Conservation (phyloP, 108 stramenopile species). For the Conticribra guillardii region DNA sequence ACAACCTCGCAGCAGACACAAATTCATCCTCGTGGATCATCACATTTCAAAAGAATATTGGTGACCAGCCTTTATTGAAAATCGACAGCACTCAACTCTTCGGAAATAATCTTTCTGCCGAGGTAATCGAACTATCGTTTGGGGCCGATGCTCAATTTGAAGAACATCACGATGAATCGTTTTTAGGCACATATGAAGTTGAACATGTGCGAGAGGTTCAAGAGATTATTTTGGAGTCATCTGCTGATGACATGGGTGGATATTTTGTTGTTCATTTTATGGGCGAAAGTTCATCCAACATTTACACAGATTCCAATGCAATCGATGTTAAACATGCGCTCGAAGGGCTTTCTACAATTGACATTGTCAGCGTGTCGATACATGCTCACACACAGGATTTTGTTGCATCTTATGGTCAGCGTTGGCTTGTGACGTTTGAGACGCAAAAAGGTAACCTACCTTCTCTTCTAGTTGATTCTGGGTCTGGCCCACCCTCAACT, state of each 20-base stretch:
- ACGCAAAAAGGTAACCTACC: slow-evolving; percentile 39
- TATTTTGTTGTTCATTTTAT: slow-evolving; percentile 44
- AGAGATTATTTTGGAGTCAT: slow-evolving; percentile 35
- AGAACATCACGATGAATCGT: slow-evolving; percentile 25
- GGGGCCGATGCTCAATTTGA: slow-evolving; percentile 41
- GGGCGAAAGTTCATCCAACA: slow-evolving; percentile 36
- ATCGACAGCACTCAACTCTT: slow-evolving; percentile 16
- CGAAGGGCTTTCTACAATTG: slow-evolving; percentile 55
- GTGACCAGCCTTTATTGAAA: slow-evolving; percentile 26
- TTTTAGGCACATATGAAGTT: slow-evolving; percentile 42
- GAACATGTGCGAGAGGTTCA: slow-evolving; percentile 42
- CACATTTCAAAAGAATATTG: slow-evolving; percentile 45
- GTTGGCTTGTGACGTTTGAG: slow-evolving; percentile 38
- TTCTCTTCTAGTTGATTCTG: slow-evolving; percentile 54
- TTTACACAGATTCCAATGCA: slow-evolving; percentile 32
- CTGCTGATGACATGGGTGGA: slow-evolving; percentile 54
- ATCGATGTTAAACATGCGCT: slow-evolving; percentile 43
- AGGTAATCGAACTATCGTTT: not conserved
- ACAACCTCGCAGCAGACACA: slow-evolving; percentile 5
- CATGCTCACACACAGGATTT: slow-evolving; percentile 12
- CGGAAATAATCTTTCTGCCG: slow-evolving; percentile 8
- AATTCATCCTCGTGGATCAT: slow-evolving; percentile 35
- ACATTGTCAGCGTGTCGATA: slow-evolving; percentile 45
- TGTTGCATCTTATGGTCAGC: slow-evolving; percentile 19
- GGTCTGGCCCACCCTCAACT: slow-evolving; percentile 34